These are phyloP conservation scores for Cryomyces minteri DNA, from an alignment of 495 filamentous ascomycete genomes.

Conservation along the genomic window DNA sequence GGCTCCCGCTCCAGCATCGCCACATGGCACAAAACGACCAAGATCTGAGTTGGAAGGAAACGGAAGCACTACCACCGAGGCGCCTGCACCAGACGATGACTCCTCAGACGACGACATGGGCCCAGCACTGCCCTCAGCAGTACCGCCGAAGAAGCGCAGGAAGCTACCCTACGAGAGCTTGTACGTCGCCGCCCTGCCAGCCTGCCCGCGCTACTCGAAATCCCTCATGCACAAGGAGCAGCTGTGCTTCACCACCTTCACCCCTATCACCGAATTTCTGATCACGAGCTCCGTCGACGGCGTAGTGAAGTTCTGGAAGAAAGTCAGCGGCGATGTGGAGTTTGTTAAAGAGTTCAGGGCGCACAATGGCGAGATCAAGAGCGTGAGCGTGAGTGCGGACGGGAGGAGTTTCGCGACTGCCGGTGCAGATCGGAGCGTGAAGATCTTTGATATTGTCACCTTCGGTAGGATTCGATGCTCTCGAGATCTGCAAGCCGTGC, in stretches of 20 bases:
- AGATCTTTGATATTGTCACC: slow-evolving; percentile 90
- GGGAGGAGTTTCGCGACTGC: slow-evolving; percentile 87
- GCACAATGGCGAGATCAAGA: slow-evolving; percentile 68
- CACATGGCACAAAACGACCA: no score
- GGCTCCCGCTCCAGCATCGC: no score
- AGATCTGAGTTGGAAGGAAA: no score
- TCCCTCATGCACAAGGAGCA: slow-evolving; percentile 98
- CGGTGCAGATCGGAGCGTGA: slow-evolving; percentile 72
- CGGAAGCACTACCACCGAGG: no score
- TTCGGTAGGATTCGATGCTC: slow-evolving; percentile 36
- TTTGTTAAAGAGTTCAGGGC: slow-evolving; percentile 97
- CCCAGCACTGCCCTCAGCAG: slow-evolving; percentile 58
- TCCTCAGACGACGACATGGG: slow-evolving; percentile 88
- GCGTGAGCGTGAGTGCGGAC: slow-evolving; percentile 69
- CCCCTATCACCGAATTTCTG: slow-evolving; percentile 79
- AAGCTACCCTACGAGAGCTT: slow-evolving; percentile 88
- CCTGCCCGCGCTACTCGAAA: slow-evolving; percentile 71
- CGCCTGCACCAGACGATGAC: slow-evolving; percentile 15
- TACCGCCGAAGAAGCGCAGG: slow-evolving; percentile 69
- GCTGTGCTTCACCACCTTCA: slow-evolving; percentile 67
- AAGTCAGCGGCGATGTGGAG: slow-evolving; percentile 73
- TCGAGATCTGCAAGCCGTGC: slow-evolving; percentile 2
- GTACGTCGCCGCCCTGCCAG: slow-evolving; percentile 78
- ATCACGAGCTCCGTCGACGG: slow-evolving; percentile 89
- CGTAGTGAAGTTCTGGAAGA: slow-evolving; percentile 99